These are phyloP conservation scores for Dioscorea cayenensis DNA, from an alignment of 116 monocot genomes.

Conservation along the genomic window DNA sequence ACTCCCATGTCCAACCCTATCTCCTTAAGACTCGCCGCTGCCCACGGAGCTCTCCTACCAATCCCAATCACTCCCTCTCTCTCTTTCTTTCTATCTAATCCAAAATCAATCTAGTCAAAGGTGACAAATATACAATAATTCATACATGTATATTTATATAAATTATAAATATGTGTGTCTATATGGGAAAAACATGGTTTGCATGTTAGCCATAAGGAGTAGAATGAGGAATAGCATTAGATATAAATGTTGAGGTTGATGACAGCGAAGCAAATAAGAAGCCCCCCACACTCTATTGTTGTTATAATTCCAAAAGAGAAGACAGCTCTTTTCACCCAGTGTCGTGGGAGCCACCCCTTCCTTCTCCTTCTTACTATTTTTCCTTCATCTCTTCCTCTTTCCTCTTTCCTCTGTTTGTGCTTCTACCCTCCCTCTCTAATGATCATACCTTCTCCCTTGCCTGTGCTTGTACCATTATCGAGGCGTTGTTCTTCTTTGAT, in stretches of 20 bases:
- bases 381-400: too few species aligned
- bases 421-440: not conserved
- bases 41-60: not conserved
- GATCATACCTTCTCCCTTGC: too few species aligned
- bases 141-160: too few species aligned
- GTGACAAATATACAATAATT: too few species aligned
- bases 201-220: not conserved
- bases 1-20: too few species aligned
- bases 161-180: too few species aligned
- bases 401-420: not conserved
- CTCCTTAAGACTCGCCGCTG: not conserved
- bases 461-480: not conserved
- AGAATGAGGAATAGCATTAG: not conserved
- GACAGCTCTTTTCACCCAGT: not conserved
- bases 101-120: too few species aligned
- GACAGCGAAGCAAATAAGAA: slow-evolving; percentile 17
- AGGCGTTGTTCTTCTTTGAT: not conserved
- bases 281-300: not conserved
- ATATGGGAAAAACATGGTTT: not conserved
- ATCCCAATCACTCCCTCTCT: not conserved
- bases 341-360: not conserved
- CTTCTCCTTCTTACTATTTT: not conserved
- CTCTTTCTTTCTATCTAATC: too few species aligned
- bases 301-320: not conserved
- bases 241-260: slow-evolving; percentile 6